These are phyloP conservation scores for Emmonsiellopsis sp. DNA, from an alignment of 2,329 filamentous ascomycete species.

Conservation along the genomic window DNA sequence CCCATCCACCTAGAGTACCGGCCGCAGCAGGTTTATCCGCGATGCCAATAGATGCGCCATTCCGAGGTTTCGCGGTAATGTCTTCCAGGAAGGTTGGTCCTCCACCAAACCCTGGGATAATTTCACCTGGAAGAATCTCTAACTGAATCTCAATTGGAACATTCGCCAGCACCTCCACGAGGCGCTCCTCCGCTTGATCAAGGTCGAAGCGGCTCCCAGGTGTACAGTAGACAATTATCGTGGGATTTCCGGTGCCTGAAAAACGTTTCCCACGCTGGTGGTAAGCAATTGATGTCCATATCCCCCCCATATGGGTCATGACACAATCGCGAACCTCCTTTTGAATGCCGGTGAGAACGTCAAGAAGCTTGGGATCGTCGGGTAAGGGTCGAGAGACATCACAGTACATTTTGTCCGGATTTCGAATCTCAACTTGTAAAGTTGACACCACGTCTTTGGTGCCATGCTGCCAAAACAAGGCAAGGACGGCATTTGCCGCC, in stretches of 20 bases:
- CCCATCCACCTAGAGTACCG: constrained; percentile 6
- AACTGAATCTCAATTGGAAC: not conserved
- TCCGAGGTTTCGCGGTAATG: not conserved
- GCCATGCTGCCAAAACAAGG: not conserved
- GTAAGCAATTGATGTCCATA: not conserved
- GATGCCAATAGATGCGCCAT: constrained; percentile 3
- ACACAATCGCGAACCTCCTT: not conserved
- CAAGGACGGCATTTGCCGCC: not conserved
- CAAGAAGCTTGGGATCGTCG: not conserved
- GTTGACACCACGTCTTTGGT: not conserved
- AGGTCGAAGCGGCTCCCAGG: not conserved
- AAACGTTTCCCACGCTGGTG: not conserved
- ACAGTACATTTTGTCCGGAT: not conserved
- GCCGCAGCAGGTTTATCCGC: not conserved
- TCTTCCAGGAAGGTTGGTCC: not conserved
- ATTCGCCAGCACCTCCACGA: not conserved
- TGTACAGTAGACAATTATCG: not conserved
- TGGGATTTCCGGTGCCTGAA: not conserved
- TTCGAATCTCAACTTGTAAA: not conserved
- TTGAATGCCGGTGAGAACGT: not conserved
- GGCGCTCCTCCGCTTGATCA: not conserved
- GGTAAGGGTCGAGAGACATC: not conserved
- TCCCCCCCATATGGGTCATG: not conserved
- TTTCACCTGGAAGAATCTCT: not conserved
- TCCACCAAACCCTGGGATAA: not conserved